A percentile compares a stretch with the other conserved stretches of the same genome.
These are phyloP conservation scores for Monosporascus sp. DNA, from an alignment of 2,329 filamentous ascomycete genomes.

Conservation along the genomic window DNA sequence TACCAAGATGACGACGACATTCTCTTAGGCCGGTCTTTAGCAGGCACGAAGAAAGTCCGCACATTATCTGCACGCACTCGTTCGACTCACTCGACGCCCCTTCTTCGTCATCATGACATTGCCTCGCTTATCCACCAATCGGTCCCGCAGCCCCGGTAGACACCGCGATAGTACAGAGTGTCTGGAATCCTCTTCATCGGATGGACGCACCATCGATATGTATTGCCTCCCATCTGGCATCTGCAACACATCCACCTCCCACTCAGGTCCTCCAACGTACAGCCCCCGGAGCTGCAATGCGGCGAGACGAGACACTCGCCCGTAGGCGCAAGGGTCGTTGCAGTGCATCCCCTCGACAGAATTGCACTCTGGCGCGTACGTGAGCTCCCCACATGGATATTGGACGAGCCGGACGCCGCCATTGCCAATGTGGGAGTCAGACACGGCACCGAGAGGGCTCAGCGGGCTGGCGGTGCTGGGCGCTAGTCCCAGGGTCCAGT, in stretches of 20 bases:
- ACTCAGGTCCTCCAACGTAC: constrained; percentile 43
- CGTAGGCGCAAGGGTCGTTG: constrained; percentile 38
- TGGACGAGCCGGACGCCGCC: constrained; percentile 8
- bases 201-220: constrained; percentile 40
- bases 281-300: constrained; percentile 42
- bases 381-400: constrained; percentile 26
- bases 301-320: constrained; percentile 41
- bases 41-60: background rate
- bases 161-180: constrained; percentile 47
- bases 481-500: constrained; percentile 25
- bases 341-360: constrained; percentile 19
- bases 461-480: constrained; percentile 11
- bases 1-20: too few species aligned
- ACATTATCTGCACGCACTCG: background rate
- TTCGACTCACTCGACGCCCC: background rate
- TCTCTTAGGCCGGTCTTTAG: too few species aligned
- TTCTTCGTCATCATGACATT: too few species aligned
- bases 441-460: constrained; percentile 2
- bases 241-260: constrained; percentile 46
- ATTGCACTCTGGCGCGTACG: constrained; percentile 24
- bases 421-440: constrained; percentile 3
- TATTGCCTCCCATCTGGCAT: constrained; percentile 42
- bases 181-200: constrained; percentile 41
- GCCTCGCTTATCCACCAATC: constrained; percentile 16
- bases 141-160: constrained; percentile 38